These are phyloP conservation scores for Linum trigynum DNA, from an alignment of 345 rosid genomes.

Conservation along the genomic window DNA sequence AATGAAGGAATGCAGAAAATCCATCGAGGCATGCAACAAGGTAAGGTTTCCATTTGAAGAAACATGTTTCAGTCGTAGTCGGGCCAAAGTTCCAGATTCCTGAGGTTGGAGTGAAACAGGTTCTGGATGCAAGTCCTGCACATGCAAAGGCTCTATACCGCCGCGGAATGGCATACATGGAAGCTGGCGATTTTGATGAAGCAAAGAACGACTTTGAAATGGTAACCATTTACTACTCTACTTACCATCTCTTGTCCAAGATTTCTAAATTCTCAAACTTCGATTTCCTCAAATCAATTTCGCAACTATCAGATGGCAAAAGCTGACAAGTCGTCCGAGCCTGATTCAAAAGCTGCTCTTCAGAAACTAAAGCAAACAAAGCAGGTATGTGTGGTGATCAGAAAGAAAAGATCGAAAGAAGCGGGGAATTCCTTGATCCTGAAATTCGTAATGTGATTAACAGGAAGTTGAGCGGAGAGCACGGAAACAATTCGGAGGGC, in stretches of 20 bases:
- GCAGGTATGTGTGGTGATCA: constrained; percentile 60
- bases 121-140: constrained; percentile 74
- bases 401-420: neutral
- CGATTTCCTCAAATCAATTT: neutral
- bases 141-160: constrained; percentile 81
- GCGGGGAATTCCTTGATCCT: too few species aligned
- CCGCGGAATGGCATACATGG: constrained; percentile 92
- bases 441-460: constrained; percentile 3
- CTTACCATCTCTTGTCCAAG: neutral
- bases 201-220: constrained; percentile 62
- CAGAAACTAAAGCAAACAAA: constrained; percentile 66
- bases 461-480: constrained; percentile 76
- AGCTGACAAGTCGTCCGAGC: constrained; percentile 45
- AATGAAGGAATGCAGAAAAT: constrained; percentile 78
- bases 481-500: constrained; percentile 80
- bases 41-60: constrained; percentile 21
- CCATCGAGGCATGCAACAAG: constrained; percentile 83
- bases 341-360: constrained; percentile 65
- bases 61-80: neutral
- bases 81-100: neutral
- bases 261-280: neutral
- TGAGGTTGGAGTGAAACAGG: constrained; percentile 35
- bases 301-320: constrained; percentile 45
- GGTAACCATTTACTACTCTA: constrained; percentile 23
- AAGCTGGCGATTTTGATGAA: constrained; percentile 74